Evolutionary conservation across 495 filamentous ascomycete species (phyloP).

Genomic region (Penicillium coffeae): DNA sequence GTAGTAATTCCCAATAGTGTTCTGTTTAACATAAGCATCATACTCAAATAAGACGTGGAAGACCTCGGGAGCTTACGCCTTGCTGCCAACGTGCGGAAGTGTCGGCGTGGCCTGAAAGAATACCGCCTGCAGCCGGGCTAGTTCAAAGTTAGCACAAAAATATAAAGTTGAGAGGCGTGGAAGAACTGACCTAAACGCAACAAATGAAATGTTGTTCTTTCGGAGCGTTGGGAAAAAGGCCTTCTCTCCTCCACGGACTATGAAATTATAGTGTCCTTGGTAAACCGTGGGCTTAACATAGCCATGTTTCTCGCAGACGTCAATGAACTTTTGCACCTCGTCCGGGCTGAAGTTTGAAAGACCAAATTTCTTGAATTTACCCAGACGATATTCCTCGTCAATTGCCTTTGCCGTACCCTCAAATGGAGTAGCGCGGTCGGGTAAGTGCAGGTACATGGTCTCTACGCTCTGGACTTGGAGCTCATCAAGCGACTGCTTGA

Average conservation of each 20-base stretch:
- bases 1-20: neutral
- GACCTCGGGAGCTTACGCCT: neutral
- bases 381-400: slow-evolving; percentile 72
- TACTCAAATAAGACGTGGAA: neutral
- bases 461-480: neutral
- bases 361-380: slow-evolving; percentile 76
- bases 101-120: neutral
- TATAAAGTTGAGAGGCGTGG: neutral
- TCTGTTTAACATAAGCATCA: neutral
- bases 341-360: slow-evolving; percentile 79
- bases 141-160: neutral
- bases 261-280: slow-evolving; percentile 53
- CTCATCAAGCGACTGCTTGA: neutral
- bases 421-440: slow-evolving; percentile 71
- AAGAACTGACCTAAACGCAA: neutral
- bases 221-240: neutral
- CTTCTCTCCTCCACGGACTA: neutral
- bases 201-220: neutral
- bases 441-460: slow-evolving; percentile 68
- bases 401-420: slow-evolving; percentile 68
- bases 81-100: neutral
- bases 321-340: slow-evolving; percentile 80
- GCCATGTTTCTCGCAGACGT: slow-evolving; percentile 71
- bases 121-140: neutral
- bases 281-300: slow-evolving; percentile 56